Conservation (phyloP, 805 yeast species). For the Lipomyces sp. region DNA sequence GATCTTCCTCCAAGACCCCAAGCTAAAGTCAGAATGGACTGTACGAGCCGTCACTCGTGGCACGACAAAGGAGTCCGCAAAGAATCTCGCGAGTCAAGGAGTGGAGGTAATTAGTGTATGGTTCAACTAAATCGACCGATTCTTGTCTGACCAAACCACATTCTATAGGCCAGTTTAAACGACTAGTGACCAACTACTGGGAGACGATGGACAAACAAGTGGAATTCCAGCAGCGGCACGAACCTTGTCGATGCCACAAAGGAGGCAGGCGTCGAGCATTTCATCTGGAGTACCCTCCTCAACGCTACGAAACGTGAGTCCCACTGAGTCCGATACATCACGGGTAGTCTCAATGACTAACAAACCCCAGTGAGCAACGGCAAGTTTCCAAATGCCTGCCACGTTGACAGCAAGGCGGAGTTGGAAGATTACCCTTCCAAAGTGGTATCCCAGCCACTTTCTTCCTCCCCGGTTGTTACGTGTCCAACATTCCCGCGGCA, state of each 20-base stretch:
- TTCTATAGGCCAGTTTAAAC: no score
- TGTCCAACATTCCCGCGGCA: background rate
- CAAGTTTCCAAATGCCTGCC: background rate
- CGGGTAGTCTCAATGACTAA: background rate
- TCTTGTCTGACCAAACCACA: no score
- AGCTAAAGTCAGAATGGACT: conserved; percentile 21
- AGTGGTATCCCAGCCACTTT: background rate
- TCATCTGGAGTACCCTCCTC: background rate
- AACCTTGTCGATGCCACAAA: conserved; percentile 15
- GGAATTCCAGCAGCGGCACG: conserved; percentile 11
- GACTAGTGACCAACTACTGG: conserved; percentile 4
- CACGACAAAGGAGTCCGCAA: conserved; percentile 9
- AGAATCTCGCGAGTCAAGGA: conserved; percentile 5
- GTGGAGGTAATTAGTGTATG: conserved; percentile 7
- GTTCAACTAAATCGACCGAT: no score
- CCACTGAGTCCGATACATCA: no score
- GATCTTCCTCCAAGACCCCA: conserved; percentile 9
- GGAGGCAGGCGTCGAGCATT: conserved; percentile 4
- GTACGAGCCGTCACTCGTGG: conserved; percentile 36
- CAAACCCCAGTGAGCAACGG: background rate
- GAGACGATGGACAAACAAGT: background rate
- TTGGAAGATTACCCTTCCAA: background rate
- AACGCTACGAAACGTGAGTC: background rate
- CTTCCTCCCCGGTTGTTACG: background rate
- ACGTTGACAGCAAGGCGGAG: background rate